Evolutionary conservation across 2,329 filamentous ascomycete species (phyloP), one percentile per base, ranked within the genome.

Genomic region (Hypoxylon rubiginosum): DNA sequence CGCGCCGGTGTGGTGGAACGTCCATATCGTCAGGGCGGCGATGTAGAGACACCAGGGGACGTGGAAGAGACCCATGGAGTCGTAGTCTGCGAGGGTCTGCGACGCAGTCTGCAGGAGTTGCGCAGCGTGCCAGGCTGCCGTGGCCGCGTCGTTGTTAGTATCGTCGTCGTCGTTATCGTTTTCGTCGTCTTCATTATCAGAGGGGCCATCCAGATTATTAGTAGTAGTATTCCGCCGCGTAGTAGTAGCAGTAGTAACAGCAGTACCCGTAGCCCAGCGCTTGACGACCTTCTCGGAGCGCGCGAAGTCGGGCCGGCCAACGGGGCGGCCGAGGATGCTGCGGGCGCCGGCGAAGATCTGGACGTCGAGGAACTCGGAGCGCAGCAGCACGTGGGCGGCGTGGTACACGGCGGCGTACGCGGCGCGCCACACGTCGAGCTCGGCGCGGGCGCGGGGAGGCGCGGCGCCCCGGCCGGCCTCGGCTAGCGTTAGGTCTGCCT

Each of bases 41-140:
- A 90, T 77, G 69, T 89, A 90, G 11, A 90, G 72, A 66, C 85
- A 87, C 88, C 88, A 90, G 0, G 87, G 85, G 17, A 88, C 86
- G 70, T 90, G 87, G 72, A 89, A 89, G 0, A 86, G 77, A 46
- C 85, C 83, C 45, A 82, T 83, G 1, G 83, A 81, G 19, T 86
- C 84, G 62, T 82, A 84, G 36, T 85, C 82, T 11, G 84, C 79
- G 1, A 88, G 76, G 26, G 82, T 81, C 34, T 81, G 76, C 8
- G 84, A 80, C 0, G 84, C 83, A 26, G 86, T 83, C 11, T 81
- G 79, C 0, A 90, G 75, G 11, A 90, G 77, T 1, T 76, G 77
- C 0, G 87, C 85, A 0, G 87, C 86, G 68, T 90, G 87, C 75
- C 83, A 85, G 0, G 83, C 80, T 0, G 85, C 82, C 58, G 79